Conservation (phyloP, 1,139 yeast genomes). For the Zygoascus meyerae region DNA sequence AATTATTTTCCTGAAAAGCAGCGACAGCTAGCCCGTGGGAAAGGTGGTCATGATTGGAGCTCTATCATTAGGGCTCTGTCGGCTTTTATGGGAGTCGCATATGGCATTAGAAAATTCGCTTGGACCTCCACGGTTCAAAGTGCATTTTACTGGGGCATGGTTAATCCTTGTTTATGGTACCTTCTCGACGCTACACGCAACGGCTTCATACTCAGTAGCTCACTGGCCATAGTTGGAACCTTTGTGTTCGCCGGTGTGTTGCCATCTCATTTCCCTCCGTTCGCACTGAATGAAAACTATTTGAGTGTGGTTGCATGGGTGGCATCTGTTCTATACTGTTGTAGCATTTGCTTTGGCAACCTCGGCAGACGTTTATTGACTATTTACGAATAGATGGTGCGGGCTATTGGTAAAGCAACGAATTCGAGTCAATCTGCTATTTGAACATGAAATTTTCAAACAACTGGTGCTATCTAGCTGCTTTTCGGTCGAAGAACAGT, state of each 20-base stretch:
- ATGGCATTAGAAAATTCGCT: constrained; percentile 73
- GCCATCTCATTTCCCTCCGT: constrained; percentile 28
- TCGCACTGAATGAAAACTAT: constrained; percentile 22
- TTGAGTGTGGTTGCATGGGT: constrained; percentile 41
- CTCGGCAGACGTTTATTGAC: constrained; percentile 49
- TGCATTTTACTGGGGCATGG: constrained; percentile 64
- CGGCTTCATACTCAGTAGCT: constrained; percentile 44
- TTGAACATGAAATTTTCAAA: too few relatives aligned
- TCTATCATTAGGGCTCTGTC: constrained; percentile 56
- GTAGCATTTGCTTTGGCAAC: constrained; percentile 64
- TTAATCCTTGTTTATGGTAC: constrained; percentile 78
- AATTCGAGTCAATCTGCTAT: neutral
- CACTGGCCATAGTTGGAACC: constrained; percentile 30
- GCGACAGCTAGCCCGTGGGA: constrained; percentile 13
- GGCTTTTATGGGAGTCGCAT: constrained; percentile 77
- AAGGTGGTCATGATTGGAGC: constrained; percentile 34
- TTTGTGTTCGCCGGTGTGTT: constrained; percentile 27
- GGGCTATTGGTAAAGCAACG: neutral
- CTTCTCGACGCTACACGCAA: constrained; percentile 68
- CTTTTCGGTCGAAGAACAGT: too few relatives aligned
- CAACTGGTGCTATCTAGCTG: too few relatives aligned
- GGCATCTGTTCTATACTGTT: constrained; percentile 62
- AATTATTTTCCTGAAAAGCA: constrained; percentile 36
- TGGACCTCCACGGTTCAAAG: constrained; percentile 78
- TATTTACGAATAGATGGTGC: neutral